Conservation (phyloP, 805 yeast species). For the Hemisphaericaspora nanyangensis region DNA sequence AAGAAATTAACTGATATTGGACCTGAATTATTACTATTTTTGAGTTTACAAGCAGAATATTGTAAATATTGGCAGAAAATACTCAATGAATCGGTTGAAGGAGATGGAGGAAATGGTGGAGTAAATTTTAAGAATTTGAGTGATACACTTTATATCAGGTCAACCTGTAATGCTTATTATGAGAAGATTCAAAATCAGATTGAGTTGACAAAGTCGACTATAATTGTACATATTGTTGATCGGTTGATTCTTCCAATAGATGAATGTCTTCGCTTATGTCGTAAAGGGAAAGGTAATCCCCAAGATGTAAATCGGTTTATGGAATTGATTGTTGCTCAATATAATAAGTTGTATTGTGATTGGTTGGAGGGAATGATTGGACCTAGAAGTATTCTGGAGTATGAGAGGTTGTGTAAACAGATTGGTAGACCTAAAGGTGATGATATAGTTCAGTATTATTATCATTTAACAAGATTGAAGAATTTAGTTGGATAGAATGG, state of each 20-base stretch:
- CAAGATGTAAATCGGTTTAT: slow-evolving; percentile 5
- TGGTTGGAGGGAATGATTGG: slow-evolving; percentile 17
- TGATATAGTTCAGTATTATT: slow-evolving; percentile 5
- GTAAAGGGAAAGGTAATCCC: slow-evolving; percentile 1
- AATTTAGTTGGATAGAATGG: slow-evolving; percentile 2
- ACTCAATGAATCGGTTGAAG: not conserved
- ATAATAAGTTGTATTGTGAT: slow-evolving; percentile 9
- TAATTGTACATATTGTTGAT: slow-evolving; percentile 2
- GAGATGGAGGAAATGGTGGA: too few species aligned
- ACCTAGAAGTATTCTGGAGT: slow-evolving; percentile 13
- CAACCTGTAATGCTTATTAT: not conserved
- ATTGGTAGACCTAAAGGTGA: slow-evolving; percentile 1
- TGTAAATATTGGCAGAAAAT: slow-evolving; percentile 4
- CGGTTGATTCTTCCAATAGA: slow-evolving; percentile 6
- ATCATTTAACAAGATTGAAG: slow-evolving; percentile 7
- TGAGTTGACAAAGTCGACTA: slow-evolving; percentile 3
- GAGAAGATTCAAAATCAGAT: slow-evolving; percentile 3
- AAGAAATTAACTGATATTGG: slow-evolving; percentile 5
- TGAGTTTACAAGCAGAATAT: slow-evolving; percentile 4
- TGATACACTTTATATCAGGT: too few species aligned
- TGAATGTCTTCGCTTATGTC: slow-evolving; percentile 3
- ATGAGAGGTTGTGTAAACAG: slow-evolving; percentile 5
- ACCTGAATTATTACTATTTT: slow-evolving; percentile 4
- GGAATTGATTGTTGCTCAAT: slow-evolving; percentile 6
- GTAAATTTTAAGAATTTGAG: too few species aligned